Evolutionary conservation across 805 yeast genomes (phyloP), one percentile per base, ranked within the genome.

Genomic region (Saturnispora mendoncae): DNA sequence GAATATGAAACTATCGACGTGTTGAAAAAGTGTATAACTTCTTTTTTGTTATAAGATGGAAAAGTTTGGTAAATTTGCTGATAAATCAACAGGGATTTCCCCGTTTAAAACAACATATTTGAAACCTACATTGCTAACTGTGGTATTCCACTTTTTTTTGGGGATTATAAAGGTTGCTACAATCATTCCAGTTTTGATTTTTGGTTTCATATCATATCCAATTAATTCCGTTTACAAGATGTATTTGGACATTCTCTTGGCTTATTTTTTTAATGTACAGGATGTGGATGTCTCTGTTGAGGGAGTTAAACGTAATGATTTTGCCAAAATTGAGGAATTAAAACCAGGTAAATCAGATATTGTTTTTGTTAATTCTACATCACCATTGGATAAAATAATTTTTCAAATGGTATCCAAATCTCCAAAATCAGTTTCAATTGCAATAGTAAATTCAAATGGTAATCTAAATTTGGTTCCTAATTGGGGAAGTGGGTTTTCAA

Each of bases 21-120:
- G 23, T 29, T 8, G 33, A 27, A 27, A 27, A 9, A 9, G 12
- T 7, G 12, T 17, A 17, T 26, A 6, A 5, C 4, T 10, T 24
- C 21, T 17, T 15, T 4, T 23, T 6, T 23, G 18, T 17, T 7
- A 41, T n/a, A n/a, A 8, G 9, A 82, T 87, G 95, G 94, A 84
- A 62, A 80, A 83, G 61, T 87, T 76, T 62, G 78, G 92, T 20
- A 71, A 72, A 46, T 86, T 84, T 80, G 72, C 95, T 60, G 96
- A 86, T 56, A 83, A 78, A 47, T 92, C 90, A 4, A 87, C 96
- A 1, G 96, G 96, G n/a, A 83, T 87, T 27, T 80, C 94, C 0
- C 96, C 96, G 3, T 86, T 85, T 50, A 66, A 82, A 63, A 94
- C 94, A 1, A 49, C 57, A 0, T 50, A 62, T n/a, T 13, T 44